phyloP scores from a whole-genome alignment of 768 basidiomycete species.

The Boletus tomentosulus region DNA sequence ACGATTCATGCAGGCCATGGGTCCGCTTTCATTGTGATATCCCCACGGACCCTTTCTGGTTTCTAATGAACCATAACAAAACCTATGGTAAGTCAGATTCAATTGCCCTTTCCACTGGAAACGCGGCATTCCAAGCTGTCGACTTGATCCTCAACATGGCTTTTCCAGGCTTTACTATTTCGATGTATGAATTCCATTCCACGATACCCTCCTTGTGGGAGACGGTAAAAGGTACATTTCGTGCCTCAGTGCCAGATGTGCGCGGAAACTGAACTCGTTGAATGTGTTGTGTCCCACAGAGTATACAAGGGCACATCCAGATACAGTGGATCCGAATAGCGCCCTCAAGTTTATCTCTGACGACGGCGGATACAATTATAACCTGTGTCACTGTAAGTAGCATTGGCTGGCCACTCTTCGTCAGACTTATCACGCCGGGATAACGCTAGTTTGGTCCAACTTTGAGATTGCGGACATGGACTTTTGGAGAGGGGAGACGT shows the following conservation, averaged over 20 bases:
- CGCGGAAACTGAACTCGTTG: conserved; percentile 35
- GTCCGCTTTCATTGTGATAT: conserved; percentile 54
- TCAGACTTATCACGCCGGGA: neutral
- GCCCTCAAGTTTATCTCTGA: conserved; percentile 61
- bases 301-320: conserved; percentile 35
- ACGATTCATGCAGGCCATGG: conserved; percentile 35
- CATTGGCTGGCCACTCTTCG: neutral
- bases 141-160: neutral
- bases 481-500: conserved; percentile 81
- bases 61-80: conserved; percentile 52
- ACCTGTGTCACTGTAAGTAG: conserved; percentile 58
- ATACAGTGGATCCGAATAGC: conserved; percentile 50
- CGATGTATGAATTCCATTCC: conserved; percentile 54
- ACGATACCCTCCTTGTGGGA: conserved; percentile 67
- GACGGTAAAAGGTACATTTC: conserved; percentile 47
- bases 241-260: conserved; percentile 28
- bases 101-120: neutral
- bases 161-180: conserved; percentile 53
- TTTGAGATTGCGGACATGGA: conserved; percentile 88
- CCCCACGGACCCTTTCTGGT: conserved; percentile 46
- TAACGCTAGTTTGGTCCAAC: conserved; percentile 77
- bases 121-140: neutral
- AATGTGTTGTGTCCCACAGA: conserved; percentile 18
- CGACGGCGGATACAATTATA: conserved; percentile 58
- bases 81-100: conserved; percentile 40